These are phyloP conservation scores for Lachancea lanzarotensis DNA, from an alignment of 805 yeast genomes.

Conservation along the genomic window DNA sequence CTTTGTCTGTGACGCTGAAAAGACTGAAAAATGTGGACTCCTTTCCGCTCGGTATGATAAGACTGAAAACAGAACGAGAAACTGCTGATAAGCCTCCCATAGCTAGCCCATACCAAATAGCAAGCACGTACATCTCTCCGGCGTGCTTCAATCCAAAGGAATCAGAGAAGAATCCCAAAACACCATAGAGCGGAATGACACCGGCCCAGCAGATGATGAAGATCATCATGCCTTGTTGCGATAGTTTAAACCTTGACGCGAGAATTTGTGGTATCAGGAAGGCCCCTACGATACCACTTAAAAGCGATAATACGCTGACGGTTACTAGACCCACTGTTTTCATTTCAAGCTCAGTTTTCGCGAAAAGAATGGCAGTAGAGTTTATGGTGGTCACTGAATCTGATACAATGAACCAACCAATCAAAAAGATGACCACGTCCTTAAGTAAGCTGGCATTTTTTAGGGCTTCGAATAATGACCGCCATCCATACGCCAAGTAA, in stretches of 20 bases:
- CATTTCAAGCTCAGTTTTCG: slow-evolving; percentile 66
- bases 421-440: slow-evolving; percentile 59
- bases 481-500: slow-evolving; percentile 57
- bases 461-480: slow-evolving; percentile 47
- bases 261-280: slow-evolving; percentile 44
- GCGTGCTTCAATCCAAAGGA: slow-evolving; percentile 53
- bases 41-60: slow-evolving; percentile 66
- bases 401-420: slow-evolving; percentile 72
- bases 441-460: slow-evolving; percentile 51
- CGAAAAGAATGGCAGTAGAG: slow-evolving; percentile 71
- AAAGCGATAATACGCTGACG: slow-evolving; percentile 59
- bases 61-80: slow-evolving; percentile 59
- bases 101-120: slow-evolving; percentile 70
- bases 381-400: slow-evolving; percentile 75
- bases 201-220: slow-evolving; percentile 54
- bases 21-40: slow-evolving; percentile 72
- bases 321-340: slow-evolving; percentile 56
- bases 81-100: slow-evolving; percentile 68
- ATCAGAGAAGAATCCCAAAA: slow-evolving; percentile 53
- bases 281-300: slow-evolving; percentile 65
- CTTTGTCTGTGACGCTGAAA: slow-evolving; percentile 74
- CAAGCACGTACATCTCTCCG: slow-evolving; percentile 62
- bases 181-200: slow-evolving; percentile 65
- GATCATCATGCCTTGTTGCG: slow-evolving; percentile 45
- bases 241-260: slow-evolving; percentile 32